Base-by-base conservation (phyloP, 1,284 basidiomycete species). In the Apiotrichum veenhuisii region DNA sequence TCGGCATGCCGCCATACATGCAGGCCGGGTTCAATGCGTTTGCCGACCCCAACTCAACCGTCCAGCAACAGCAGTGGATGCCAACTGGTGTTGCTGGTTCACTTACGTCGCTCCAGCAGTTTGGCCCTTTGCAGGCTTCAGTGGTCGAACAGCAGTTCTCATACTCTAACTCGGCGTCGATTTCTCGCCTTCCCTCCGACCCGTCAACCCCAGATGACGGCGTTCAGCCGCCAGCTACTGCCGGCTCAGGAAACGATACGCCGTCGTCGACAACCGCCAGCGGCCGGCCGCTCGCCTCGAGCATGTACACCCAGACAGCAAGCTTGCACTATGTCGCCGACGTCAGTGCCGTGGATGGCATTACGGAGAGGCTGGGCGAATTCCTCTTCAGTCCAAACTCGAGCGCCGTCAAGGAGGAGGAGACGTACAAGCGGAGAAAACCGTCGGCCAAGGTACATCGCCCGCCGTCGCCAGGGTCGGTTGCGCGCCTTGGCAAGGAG, bases 311-410 rank as follows among this genome's bases (percentile, higher is more conserved):
- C 12, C 65, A 68, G 20, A 62, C 61, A 12, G 62, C 67, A 8
- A 64, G 54, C n/a, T 50, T 69, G 23, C 62, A 68, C 42, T 70
- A 68, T 25, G 61, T 64, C n/a, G 58, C 60, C 17, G 64, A 67
- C 10, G 50, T 60, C 5, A 64, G 63, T 18, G 55, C 64, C 15
- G 59, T 75, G 0, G 73, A 73, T 12, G 64, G 65, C 0, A 26
- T 75, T 7, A 69, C 70, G 3, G 70, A 69, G 26, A 57, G 69
- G 8, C 60, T 75, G 1, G 73, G 73, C 37, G 73, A 75, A 53
- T 74, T 75, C 52, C 52, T 75, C 18, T 71, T 75, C 52, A 63
- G 62, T 43, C 71, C 71, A 0, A 54, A 59, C 17, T 54, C 50
- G 12, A 56, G 48, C 22, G 53, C 58, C 1, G 49, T 59, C 34